phyloP scores from a whole-genome alignment of 2,329 filamentous ascomycete genomes.

The Diaporthe sp. region DNA sequence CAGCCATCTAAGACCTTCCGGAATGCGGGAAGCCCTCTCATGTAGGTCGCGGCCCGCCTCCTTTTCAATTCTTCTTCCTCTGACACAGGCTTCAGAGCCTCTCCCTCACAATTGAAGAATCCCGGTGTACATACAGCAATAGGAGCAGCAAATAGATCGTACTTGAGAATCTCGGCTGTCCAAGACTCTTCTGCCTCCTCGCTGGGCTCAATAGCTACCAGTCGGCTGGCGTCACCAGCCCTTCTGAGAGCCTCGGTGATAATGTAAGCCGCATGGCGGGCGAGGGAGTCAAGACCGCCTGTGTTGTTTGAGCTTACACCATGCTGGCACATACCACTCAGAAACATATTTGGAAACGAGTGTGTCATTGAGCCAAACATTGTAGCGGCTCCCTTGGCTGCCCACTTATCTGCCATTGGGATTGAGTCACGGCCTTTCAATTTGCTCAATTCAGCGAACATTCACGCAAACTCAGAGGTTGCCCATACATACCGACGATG shows the following conservation, averaged over 20 bases:
- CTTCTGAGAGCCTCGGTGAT: constrained; percentile 14
- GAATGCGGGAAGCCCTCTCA: constrained; percentile 14
- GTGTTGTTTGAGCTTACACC: constrained; percentile 30
- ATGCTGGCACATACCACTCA: constrained; percentile 31
- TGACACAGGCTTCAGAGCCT: constrained; percentile 9
- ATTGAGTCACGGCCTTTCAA: constrained; percentile 32
- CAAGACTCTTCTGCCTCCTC: constrained; percentile 32
- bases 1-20: neutral
- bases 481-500: constrained; percentile 6
- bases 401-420: constrained; percentile 37
- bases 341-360: constrained; percentile 40
- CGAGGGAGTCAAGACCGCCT: constrained; percentile 50
- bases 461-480: too few species aligned
- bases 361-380: constrained; percentile 35
- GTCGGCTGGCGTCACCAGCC: neutral
- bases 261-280: constrained; percentile 39
- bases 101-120: constrained; percentile 33
- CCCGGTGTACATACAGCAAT: constrained; percentile 34
- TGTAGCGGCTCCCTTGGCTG: constrained; percentile 14
- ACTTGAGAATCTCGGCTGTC: constrained; percentile 22
- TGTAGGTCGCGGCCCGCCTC: neutral
- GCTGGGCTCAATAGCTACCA: constrained; percentile 30
- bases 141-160: constrained; percentile 6
- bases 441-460: neutral
- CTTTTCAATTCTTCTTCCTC: constrained; percentile 10